These are phyloP conservation scores for Agaricus blazei DNA, from an alignment of 768 basidiomycete genomes.

Conservation along the genomic window DNA sequence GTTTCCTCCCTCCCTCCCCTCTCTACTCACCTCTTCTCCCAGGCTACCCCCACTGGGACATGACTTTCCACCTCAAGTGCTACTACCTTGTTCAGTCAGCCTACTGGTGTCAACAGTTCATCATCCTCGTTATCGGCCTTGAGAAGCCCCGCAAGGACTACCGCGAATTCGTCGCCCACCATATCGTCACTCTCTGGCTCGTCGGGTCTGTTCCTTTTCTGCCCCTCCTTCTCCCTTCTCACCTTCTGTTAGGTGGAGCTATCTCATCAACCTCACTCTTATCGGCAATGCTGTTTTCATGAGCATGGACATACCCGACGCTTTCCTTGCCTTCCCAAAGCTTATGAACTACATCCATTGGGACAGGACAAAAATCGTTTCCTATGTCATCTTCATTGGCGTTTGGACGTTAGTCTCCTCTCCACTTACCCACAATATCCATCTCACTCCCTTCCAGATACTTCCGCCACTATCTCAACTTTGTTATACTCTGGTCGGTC, in stretches of 20 bases:
- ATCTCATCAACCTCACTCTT: slow-evolving; percentile 69
- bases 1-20: background rate
- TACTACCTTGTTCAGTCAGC: slow-evolving; percentile 93
- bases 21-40: background rate
- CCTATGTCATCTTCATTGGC: slow-evolving; percentile 61
- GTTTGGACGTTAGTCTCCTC: slow-evolving; percentile 72
- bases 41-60: slow-evolving; percentile 90
- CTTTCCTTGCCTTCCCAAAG: slow-evolving; percentile 82
- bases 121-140: slow-evolving; percentile 77
- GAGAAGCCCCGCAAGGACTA: slow-evolving; percentile 97
- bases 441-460: slow-evolving; percentile 48
- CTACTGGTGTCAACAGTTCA: slow-evolving; percentile 93
- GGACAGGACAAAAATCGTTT: slow-evolving; percentile 53
- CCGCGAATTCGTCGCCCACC: slow-evolving; percentile 81
- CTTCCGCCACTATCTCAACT: slow-evolving; percentile 89
- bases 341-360: slow-evolving; percentile 81
- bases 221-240: slow-evolving; percentile 1
- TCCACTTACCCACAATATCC: background rate
- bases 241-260: slow-evolving; percentile 64
- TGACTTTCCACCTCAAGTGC: slow-evolving; percentile 78
- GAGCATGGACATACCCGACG: slow-evolving; percentile 96
- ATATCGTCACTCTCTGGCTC: slow-evolving; percentile 92
- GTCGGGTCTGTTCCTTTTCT: slow-evolving; percentile 54
- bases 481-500: slow-evolving; percentile 83
- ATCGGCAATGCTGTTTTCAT: slow-evolving; percentile 92